Conservation (phyloP, 345 rosid genomes). For the Euphorbia lathyris region DNA sequence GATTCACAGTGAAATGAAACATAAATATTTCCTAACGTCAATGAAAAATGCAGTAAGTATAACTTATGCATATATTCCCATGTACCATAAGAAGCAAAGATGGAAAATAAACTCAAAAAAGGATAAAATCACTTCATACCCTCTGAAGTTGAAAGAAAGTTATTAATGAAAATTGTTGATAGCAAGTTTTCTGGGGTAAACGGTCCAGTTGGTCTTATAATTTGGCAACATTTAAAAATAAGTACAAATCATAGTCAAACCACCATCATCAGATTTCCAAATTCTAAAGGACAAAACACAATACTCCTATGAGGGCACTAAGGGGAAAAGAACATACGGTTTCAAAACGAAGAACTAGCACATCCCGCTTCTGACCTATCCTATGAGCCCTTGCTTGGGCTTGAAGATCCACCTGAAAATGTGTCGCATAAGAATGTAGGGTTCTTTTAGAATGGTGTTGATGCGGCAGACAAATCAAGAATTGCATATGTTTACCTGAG, state of each 20-base stretch:
- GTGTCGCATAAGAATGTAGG: not conserved
- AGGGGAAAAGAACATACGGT: constrained; percentile 43
- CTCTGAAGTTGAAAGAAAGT: not conserved
- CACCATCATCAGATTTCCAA: constrained; percentile 7
- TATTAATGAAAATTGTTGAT: no score
- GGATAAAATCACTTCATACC: not conserved
- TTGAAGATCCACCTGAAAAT: constrained; percentile 85
- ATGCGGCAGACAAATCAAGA: constrained; percentile 9
- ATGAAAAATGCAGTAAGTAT: not conserved
- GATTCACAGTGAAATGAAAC: not conserved
- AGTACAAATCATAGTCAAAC: not conserved
- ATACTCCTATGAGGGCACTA: not conserved
- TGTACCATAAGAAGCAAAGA: not conserved
- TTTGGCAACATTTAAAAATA: not conserved
- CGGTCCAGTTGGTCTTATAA: not conserved
- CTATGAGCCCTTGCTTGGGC: constrained; percentile 98
- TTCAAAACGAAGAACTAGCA: constrained; percentile 91
- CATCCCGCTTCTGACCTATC: constrained; percentile 98
- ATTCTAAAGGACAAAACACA: not conserved
- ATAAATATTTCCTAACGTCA: not conserved
- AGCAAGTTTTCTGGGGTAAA: not conserved
- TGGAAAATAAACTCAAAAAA: not conserved
- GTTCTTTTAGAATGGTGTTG: constrained; percentile 13
- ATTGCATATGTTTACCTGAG: constrained; percentile 54
- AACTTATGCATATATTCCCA: not conserved